A percentile compares a stretch with the other conserved stretches of the same genome.
Evolutionary conservation across 179 eudicot genomes (phyloP).

Genomic region (Vitellaria paradoxa): DNA sequence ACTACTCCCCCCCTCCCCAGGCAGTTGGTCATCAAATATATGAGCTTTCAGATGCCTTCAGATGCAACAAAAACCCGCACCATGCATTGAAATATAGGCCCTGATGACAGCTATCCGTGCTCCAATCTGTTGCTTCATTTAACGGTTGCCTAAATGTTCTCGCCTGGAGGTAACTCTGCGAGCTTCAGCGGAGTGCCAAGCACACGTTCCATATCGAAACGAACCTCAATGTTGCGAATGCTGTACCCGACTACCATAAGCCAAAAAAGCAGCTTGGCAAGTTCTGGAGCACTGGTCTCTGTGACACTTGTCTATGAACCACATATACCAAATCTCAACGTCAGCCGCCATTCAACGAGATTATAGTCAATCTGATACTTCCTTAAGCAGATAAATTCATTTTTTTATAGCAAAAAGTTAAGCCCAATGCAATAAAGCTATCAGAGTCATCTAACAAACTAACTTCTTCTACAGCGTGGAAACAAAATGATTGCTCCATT

Average conservation of each 20-base stretch:
- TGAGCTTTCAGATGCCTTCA: not conserved
- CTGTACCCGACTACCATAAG: constrained; percentile 92
- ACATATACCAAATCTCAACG: constrained; percentile 2
- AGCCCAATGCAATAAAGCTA: not conserved
- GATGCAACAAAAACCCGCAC: not conserved
- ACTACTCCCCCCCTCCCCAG: too few relatives aligned
- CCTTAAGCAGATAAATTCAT: not conserved
- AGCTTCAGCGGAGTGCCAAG: constrained; percentile 69
- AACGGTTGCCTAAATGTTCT: constrained; percentile 32
- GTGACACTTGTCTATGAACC: constrained; percentile 60
- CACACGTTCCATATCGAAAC: constrained; percentile 85
- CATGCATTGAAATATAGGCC: not conserved
- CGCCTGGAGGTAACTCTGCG: constrained; percentile 86
- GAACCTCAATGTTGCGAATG: constrained; percentile 87
- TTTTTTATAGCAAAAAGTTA: not conserved
- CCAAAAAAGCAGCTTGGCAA: constrained; percentile 82
- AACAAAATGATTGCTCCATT: not conserved
- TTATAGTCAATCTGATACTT: not conserved
- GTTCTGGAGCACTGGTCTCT: constrained; percentile 83
- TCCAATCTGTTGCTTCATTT: constrained; percentile 3
- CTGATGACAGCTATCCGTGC: not conserved
- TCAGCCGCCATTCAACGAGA: not conserved
- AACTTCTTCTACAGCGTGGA: not conserved
- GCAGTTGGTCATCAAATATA: not conserved
- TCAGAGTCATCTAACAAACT: not conserved